These are phyloP conservation scores for Leishmania turanica DNA, from an alignment of 208 protist species.

Conservation along the genomic window DNA sequence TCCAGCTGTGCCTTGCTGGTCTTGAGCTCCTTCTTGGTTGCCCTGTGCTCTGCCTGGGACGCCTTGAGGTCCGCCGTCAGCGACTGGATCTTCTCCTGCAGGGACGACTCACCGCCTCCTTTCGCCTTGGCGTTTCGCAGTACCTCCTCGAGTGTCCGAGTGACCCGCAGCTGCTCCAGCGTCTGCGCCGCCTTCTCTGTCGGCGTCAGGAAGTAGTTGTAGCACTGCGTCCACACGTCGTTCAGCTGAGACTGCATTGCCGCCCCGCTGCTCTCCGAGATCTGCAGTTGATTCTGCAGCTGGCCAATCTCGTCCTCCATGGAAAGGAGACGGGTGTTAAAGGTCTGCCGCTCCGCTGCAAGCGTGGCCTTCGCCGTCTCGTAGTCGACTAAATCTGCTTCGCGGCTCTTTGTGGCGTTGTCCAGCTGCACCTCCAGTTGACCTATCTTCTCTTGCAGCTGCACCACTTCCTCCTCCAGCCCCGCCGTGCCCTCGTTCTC, in stretches of 20 bases:
- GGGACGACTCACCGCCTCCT: conserved; percentile 36
- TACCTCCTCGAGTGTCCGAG: conserved; percentile 52
- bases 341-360: conserved; percentile 47
- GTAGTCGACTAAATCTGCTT: conserved; percentile 81
- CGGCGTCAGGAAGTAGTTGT: conserved; percentile 44
- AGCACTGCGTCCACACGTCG: conserved; percentile 61
- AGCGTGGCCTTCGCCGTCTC: conserved; percentile 51
- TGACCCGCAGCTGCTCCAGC: conserved; percentile 41
- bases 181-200: conserved; percentile 24
- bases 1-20: conserved; percentile 36
- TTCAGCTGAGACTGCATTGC: conserved; percentile 51
- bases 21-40: conserved; percentile 37
- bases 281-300: conserved; percentile 73
- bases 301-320: conserved; percentile 66
- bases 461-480: conserved; percentile 69
- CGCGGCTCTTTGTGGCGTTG: conserved; percentile 65
- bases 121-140: conserved; percentile 34
- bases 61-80: conserved; percentile 42
- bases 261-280: conserved; percentile 49
- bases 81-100: conserved; percentile 45
- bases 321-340: conserved; percentile 36
- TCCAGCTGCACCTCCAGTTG: conserved; percentile 80
- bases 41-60: conserved; percentile 44
- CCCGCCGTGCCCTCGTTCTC: conserved; percentile 68
- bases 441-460: conserved; percentile 63